These are phyloP conservation scores for Phytopythium mirpurense DNA, from an alignment of 352 stramenopile genomes.

Conservation along the genomic window DNA sequence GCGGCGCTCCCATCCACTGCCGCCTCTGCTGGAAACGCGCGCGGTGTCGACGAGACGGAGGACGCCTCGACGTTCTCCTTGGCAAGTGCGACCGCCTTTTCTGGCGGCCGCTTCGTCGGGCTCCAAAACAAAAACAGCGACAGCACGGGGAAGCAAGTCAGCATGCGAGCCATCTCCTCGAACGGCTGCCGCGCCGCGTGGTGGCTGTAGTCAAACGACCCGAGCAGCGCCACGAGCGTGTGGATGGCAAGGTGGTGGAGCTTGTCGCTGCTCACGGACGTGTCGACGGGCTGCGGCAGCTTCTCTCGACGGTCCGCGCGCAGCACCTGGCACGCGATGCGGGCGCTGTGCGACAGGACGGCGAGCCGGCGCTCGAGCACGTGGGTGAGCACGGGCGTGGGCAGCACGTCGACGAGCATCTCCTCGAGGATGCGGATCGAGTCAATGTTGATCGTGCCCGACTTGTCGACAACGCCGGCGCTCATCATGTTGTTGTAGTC, in stretches of 20 bases:
- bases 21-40: constrained; percentile 35
- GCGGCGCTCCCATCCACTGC: constrained; percentile 47
- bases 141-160: constrained; percentile 68
- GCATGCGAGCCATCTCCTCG: constrained; percentile 68
- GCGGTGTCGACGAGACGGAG: constrained; percentile 42
- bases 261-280: constrained; percentile 39
- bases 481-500: constrained; percentile 84
- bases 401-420: constrained; percentile 69
- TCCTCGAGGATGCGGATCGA: constrained; percentile 76
- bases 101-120: constrained; percentile 52
- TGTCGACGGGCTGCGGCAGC: constrained; percentile 26
- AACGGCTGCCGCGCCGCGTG: constrained; percentile 51
- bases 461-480: constrained; percentile 66
- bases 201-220: constrained; percentile 66
- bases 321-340: constrained; percentile 55
- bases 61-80: constrained; percentile 49
- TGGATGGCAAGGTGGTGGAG: constrained; percentile 83
- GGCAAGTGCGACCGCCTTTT: constrained; percentile 40
- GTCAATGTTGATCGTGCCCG: constrained; percentile 57
- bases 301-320: constrained; percentile 41
- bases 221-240: constrained; percentile 62
- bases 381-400: constrained; percentile 72
- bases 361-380: constrained; percentile 74
- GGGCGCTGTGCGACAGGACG: constrained; percentile 77
- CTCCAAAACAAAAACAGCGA: constrained; percentile 87